These are phyloP conservation scores for Podospora conica DNA, from an alignment of 495 filamentous ascomycete species.

Conservation along the genomic window DNA sequence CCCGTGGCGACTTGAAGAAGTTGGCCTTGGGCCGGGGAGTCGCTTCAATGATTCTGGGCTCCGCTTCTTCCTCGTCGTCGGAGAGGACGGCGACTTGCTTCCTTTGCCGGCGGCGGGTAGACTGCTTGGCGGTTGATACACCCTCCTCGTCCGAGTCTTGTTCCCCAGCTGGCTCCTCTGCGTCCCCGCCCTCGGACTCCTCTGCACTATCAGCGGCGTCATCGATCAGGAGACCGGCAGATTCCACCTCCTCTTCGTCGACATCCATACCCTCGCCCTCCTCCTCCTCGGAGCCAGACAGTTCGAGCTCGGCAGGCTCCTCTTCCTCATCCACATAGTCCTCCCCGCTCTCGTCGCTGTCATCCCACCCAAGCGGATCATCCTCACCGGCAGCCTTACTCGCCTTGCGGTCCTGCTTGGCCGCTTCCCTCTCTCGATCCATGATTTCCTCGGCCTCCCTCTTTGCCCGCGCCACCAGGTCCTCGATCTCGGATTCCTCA, in stretches of 20 bases:
- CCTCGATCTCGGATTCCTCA: constrained; percentile 72
- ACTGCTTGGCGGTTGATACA: constrained; percentile 25
- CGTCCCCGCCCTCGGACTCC: constrained; percentile 37
- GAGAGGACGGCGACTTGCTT: constrained; percentile 45
- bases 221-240: constrained; percentile 23
- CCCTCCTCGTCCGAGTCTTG: constrained; percentile 41
- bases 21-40: constrained; percentile 37
- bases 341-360: constrained; percentile 52
- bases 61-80: constrained; percentile 65
- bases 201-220: constrained; percentile 39
- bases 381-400: constrained; percentile 42
- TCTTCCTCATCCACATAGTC: constrained; percentile 38
- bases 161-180: constrained; percentile 31
- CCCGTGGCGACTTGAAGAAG: constrained; percentile 33
- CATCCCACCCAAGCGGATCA: constrained; percentile 53
- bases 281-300: constrained; percentile 45
- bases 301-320: constrained; percentile 40
- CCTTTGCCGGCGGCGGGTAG: constrained; percentile 30
- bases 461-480: constrained; percentile 78
- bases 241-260: constrained; percentile 28
- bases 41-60: constrained; percentile 43
- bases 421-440: constrained; percentile 63
- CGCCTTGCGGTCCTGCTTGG: constrained; percentile 54
- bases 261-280: constrained; percentile 32
- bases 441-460: constrained; percentile 74